phyloP scores from a whole-genome alignment of 768 basidiomycete genomes.

The Sistotremastrum niveocremeum region DNA sequence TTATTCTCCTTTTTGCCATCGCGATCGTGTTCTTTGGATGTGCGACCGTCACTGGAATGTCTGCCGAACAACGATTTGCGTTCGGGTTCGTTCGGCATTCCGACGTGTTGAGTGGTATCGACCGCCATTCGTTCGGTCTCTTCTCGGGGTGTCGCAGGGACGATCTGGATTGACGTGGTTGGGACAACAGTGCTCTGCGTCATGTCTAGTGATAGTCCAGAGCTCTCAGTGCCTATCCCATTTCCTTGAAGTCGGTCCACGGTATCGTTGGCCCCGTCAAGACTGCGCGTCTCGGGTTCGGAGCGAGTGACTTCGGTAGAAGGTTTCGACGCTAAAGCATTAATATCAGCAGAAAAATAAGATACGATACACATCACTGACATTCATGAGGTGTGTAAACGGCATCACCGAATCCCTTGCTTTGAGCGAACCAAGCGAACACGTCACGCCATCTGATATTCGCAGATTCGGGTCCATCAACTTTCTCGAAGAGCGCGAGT shows the following conservation, averaged over 20 bases:
- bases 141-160: too few species aligned
- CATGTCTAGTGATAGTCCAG: too few species aligned
- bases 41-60: constrained; percentile 15
- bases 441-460: constrained; percentile 71
- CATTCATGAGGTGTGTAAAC: too few species aligned
- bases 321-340: background rate
- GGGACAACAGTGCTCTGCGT: too few species aligned
- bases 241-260: too few species aligned
- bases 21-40: background rate
- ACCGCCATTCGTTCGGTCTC: too few species aligned
- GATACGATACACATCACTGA: too few species aligned
- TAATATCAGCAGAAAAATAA: too few species aligned
- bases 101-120: background rate
- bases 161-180: too few species aligned
- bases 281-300: background rate
- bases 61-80: constrained; percentile 9
- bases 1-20: constrained; percentile 42
- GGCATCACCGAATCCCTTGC: constrained; percentile 18
- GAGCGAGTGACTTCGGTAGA: constrained; percentile 2
- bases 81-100: background rate
- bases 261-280: too few species aligned
- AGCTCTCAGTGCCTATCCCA: too few species aligned
- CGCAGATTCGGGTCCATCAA: constrained; percentile 78
- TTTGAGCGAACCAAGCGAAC: constrained; percentile 74
- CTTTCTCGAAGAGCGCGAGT: constrained; percentile 64